Base-by-base conservation (phyloP, 768 basidiomycete species). In the Ramaria rubella region DNA sequence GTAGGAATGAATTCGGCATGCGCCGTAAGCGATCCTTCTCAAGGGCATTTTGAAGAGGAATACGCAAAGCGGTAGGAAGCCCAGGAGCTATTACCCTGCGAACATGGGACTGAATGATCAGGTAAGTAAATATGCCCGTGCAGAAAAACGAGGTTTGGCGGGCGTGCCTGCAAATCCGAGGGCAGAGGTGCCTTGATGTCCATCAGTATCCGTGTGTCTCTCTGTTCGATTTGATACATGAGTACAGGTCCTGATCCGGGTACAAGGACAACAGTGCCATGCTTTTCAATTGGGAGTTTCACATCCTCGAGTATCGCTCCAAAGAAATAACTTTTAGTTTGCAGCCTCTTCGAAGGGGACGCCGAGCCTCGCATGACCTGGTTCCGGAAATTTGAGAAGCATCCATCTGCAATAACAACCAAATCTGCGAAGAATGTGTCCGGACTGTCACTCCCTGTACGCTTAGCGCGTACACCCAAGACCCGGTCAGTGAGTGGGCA, bases 1-100 rank as follows among this genome's bases (percentile, higher is more conserved):
- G 90, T 1, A 99, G 78, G 76, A 90, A 96, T 0, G 90, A 88
- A 68, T 97, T 98, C 30, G 96, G 94, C 94, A 98, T 97, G 19
- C 85, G 83, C 14, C 92, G 80, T 17, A 96, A 75, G 21, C 91
- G 84, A 65, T 90, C 83, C 29, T 77, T 82, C n/a, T 83, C 77
- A n/a, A 96, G 73, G 0, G 92, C 88, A 27, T 67, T 73, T 45
- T 75, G 74, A 48, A 94, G 77, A 30, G 90, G 73, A 4, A 73
- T 63, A 29, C 87, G 88, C 7, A 96, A 75, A 4, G 81, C 70
- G 0, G 80, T 59, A 1, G 96, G 96, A 27, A 98, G 84, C 66
- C 88, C 81, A 2, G 94, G 93, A 30, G 89, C 71, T 62, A 96
- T 79, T 45, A 87, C 78, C 4, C 72, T 68, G 5, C 86, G 73